These are phyloP conservation scores for Steccherinum ochraceum DNA, from an alignment of 768 basidiomycete genomes.

Conservation along the genomic window DNA sequence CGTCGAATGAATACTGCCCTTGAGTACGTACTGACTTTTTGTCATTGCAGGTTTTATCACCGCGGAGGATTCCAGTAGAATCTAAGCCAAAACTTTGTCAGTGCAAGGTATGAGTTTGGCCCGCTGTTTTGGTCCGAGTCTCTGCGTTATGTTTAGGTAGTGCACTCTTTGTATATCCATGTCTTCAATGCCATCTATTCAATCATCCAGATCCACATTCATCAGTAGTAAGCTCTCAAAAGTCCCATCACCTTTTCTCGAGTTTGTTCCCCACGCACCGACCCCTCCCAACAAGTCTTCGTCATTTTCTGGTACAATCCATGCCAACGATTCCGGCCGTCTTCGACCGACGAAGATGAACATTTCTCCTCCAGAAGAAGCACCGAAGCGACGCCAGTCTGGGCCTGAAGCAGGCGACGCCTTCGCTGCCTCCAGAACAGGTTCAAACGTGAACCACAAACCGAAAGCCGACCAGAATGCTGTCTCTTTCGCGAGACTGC, in stretches of 20 bases:
- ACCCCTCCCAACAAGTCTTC: conserved; percentile 50
- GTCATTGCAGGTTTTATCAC: conserved; percentile 14
- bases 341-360: conserved; percentile 63
- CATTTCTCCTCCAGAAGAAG: conserved; percentile 21
- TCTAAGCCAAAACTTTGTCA: too few species aligned
- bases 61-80: conserved; percentile 15
- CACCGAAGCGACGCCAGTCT: conserved; percentile 18
- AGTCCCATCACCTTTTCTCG: conserved; percentile 54
- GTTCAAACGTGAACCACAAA: conserved; percentile 64
- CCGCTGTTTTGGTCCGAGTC: neutral
- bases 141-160: neutral
- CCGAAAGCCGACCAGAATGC: conserved; percentile 80
- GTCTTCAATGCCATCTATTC: neutral
- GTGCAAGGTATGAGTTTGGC: too few species aligned
- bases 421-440: conserved; percentile 29
- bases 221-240: conserved; percentile 62
- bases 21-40: neutral
- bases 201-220: conserved; percentile 17
- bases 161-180: neutral
- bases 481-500: conserved; percentile 65
- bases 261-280: conserved; percentile 38
- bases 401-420: neutral
- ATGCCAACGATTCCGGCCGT: conserved; percentile 48
- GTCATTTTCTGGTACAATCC: conserved; percentile 49
- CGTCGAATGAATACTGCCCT: neutral